Base-by-base conservation (phyloP, 2,329 filamentous ascomycete species). In the Colletotrichum cordylinicola region DNA sequence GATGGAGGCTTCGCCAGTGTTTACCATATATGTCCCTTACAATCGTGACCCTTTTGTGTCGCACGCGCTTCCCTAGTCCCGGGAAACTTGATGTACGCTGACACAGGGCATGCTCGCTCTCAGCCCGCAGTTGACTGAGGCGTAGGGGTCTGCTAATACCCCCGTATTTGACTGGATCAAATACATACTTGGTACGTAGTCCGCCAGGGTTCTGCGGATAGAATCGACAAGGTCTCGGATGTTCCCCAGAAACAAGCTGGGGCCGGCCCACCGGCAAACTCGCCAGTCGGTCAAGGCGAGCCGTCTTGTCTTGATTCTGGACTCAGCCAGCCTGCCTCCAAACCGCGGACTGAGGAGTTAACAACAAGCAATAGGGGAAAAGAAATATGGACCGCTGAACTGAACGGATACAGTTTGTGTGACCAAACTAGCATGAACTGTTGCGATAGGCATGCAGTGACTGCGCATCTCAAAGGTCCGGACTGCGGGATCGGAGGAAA, bases 401-500 rank as follows among this genome's bases (percentile, higher is more conserved):
- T 16, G 35, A 16, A 27, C 0, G 55, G 13, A 39, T 64, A 16
- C n/a, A 18, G 29, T 12, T 43, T 10, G 10, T 43, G 16, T 18
- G 43, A 66, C 24, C 37, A 65, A n/a, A 31, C 24, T 43, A 35
- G 21, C 16, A 24, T 60, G 31, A 31, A 39, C 12, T 64, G 31
- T 24, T 64, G 31, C 60, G 29, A 18, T 12, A 24, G 3, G 35
- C 31, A 8, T 18, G n/a, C 15, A 6, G 48, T 13, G 35, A 10
- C n/a, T 39, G 18, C 12, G 13, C 60, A 52, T 24, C 33, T 31
- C 31, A 61, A 62, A 12, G 24, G 24, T 18, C 8, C 8, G 33
- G 33, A 39, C 33, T 75, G 69, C 69, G 73, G 69, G 16, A 67
- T 56, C 73, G 27, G 72, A 75, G 62, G 39, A 55, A 52, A 48